Conservation (phyloP, 208 protist species). For the Trypanosoma vivax region DNA sequence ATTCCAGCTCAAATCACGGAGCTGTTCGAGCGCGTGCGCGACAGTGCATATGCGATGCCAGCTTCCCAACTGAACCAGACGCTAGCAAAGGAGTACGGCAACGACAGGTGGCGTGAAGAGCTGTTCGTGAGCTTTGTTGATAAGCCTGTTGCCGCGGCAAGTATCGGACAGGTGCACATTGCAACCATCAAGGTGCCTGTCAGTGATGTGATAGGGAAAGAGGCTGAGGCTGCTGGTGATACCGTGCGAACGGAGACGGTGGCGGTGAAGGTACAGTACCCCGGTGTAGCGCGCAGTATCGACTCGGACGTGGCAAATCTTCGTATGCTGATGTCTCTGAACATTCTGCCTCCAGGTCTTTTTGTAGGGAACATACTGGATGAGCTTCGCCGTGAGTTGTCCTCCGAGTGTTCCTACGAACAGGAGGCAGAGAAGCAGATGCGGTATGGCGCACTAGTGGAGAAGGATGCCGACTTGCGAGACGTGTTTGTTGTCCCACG, state of each 20-base stretch:
- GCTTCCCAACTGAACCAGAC: conserved; percentile 46
- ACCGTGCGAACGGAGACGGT: conserved; percentile 73
- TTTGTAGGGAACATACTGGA: conserved; percentile 79
- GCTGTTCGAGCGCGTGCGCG: conserved; percentile 75
- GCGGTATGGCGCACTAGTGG: conserved; percentile 41
- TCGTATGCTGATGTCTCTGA: conserved; percentile 62
- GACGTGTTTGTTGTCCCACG: conserved; percentile 64
- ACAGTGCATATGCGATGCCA: conserved; percentile 86
- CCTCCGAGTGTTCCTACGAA: conserved; percentile 62
- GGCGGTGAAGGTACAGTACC: conserved; percentile 91
- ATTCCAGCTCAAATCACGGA: conserved; percentile 67
- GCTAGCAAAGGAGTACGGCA: conserved; percentile 35
- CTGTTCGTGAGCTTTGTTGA: conserved; percentile 84
- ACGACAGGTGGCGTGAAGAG: conserved; percentile 32
- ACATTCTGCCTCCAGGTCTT: conserved; percentile 69
- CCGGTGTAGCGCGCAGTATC: conserved; percentile 75
- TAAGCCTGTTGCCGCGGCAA: conserved; percentile 91
- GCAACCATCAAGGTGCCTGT: conserved; percentile 45
- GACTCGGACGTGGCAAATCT: conserved; percentile 90
- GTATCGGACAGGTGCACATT: conserved; percentile 93
- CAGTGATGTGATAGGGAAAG: too few species aligned
- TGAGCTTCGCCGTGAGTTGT: conserved; percentile 67
- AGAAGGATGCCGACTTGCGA: conserved; percentile 24
- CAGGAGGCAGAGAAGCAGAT: conserved; percentile 64
- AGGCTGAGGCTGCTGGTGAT: too few species aligned